Conservation (phyloP, 108 stramenopile genomes). For the Skeletonema menzelii region DNA sequence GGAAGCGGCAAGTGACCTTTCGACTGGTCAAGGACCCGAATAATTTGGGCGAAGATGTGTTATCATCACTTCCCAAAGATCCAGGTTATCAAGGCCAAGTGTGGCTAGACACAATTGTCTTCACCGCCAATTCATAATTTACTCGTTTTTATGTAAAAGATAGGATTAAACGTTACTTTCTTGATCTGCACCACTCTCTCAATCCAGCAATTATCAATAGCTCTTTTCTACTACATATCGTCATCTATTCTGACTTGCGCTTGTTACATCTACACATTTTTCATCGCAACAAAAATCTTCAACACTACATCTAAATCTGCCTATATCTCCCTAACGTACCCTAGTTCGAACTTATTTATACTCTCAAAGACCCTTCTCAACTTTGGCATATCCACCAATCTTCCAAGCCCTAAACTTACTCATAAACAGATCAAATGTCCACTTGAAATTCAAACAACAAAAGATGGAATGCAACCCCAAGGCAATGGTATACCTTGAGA, state of each 20-base stretch:
- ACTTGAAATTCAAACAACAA: slow-evolving; percentile 79
- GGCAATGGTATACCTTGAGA: slow-evolving; percentile 39
- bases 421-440: slow-evolving; percentile 82
- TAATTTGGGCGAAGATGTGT: slow-evolving; percentile 13
- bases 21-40: slow-evolving; percentile 39
- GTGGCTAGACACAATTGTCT: slow-evolving; percentile 38
- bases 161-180: not conserved
- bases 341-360: not conserved
- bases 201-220: not conserved
- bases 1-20: slow-evolving; percentile 41
- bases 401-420: slow-evolving; percentile 56
- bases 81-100: slow-evolving; percentile 27
- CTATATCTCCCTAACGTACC: not conserved
- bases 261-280: not conserved
- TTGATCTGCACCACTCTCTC: not conserved
- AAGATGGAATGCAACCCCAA: slow-evolving; percentile 66
- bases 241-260: not conserved
- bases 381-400: slow-evolving; percentile 26
- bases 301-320: too few relatives aligned
- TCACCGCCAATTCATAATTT: slow-evolving; percentile 18
- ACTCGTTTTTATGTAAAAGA: not conserved
- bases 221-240: not conserved
- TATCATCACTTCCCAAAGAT: slow-evolving; percentile 20
- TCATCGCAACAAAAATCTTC: not conserved
- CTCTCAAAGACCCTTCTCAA: slow-evolving; percentile 36